These are phyloP conservation scores for Mycena polygramma DNA, from an alignment of 768 basidiomycete genomes.

Conservation along the genomic window DNA sequence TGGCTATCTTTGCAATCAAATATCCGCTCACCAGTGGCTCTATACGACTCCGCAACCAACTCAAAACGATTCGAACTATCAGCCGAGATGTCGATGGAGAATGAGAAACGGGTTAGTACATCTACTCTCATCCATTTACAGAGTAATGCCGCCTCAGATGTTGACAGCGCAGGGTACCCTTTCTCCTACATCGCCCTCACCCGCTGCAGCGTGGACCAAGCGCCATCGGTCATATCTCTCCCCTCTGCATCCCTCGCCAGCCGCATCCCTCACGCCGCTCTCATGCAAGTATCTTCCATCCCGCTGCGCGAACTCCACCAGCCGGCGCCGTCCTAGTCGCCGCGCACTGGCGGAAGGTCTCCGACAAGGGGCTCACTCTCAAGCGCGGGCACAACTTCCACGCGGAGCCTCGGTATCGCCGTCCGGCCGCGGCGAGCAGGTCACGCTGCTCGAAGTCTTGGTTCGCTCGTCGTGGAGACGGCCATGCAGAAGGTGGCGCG, in stretches of 20 bases:
- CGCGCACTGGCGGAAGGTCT: conserved; percentile 87
- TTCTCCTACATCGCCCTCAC: neutral
- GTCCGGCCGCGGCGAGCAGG: conserved; percentile 60
- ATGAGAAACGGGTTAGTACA: conserved; percentile 81
- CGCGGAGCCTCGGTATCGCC: conserved; percentile 63
- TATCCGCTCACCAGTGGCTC: conserved; percentile 47
- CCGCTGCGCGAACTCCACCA: neutral
- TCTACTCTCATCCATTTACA: neutral
- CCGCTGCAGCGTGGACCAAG: no score
- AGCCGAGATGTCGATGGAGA: conserved; percentile 85
- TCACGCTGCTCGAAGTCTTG: conserved; percentile 80
- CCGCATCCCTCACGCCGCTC: conserved; percentile 76
- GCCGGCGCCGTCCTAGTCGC: conserved; percentile 73
- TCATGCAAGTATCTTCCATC: conserved; percentile 40
- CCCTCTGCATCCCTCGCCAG: conserved; percentile 61
- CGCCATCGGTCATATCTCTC: no score
- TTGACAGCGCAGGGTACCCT: conserved; percentile 82
- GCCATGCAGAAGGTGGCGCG: conserved; percentile 51
- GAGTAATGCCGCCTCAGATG: conserved; percentile 48
- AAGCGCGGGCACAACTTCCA: conserved; percentile 89
- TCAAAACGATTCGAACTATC: conserved; percentile 58
- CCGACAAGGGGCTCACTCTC: conserved; percentile 84
- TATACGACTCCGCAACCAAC: conserved; percentile 18
- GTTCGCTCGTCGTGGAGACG: conserved; percentile 63
- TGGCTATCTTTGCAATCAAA: conserved; percentile 83